Percentiles rank a stretch among this genome's conserved stretches.
Evolutionary conservation across 2,329 filamentous ascomycete genomes (phyloP).

Genomic region (Monosporascus sp.): DNA sequence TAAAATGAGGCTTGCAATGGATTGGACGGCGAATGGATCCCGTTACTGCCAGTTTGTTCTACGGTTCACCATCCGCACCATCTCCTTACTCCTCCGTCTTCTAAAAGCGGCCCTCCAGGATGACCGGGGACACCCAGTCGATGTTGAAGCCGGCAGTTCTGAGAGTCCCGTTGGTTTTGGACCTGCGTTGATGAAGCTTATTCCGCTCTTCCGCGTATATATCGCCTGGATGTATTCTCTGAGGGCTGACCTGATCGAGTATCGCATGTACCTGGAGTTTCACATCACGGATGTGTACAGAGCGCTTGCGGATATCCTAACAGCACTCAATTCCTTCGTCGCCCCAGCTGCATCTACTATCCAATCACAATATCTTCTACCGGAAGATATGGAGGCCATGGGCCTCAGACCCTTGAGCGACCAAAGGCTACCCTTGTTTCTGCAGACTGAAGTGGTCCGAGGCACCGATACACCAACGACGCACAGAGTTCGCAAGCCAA

Average conservation of each 20-base stretch:
- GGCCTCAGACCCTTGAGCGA: conserved; percentile 24
- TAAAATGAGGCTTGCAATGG: conserved; percentile 45
- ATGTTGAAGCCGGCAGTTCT: conserved; percentile 13
- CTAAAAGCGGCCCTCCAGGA: conserved; percentile 66
- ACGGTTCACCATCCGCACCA: conserved; percentile 72
- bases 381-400: conserved; percentile 39
- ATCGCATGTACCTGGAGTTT: conserved; percentile 39
- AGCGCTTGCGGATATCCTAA: conserved; percentile 41
- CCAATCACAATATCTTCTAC: conserved; percentile 44
- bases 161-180: conserved; percentile 28
- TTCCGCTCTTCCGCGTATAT: conserved; percentile 50
- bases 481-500: conserved; percentile 35
- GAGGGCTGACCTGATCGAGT: conserved; percentile 41
- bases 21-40: conserved; percentile 40
- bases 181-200: conserved; percentile 35
- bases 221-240: conserved; percentile 48
- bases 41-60: conserved; percentile 62
- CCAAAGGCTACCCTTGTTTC: conserved; percentile 22
- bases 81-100: conserved; percentile 66
- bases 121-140: conserved; percentile 20
- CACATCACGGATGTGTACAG: conserved; percentile 43
- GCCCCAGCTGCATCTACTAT: conserved; percentile 29
- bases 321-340: conserved; percentile 42
- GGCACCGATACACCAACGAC: conserved; percentile 24
- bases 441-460: conserved; percentile 15